These are phyloP conservation scores for Lactifluus subvellereus DNA, from an alignment of 768 basidiomycete species.

Conservation along the genomic window DNA sequence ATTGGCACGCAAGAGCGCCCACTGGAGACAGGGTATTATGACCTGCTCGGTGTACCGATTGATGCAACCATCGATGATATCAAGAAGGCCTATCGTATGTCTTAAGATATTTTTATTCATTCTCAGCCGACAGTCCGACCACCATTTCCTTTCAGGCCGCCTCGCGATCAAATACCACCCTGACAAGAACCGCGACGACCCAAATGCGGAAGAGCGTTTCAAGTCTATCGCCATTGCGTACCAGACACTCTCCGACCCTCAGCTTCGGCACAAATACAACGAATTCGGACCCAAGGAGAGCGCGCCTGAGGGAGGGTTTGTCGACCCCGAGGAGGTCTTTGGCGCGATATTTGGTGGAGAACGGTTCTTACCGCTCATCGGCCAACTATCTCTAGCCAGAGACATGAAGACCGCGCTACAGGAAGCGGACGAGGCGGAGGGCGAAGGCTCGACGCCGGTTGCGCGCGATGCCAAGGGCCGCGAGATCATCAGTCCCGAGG, in stretches of 20 bases:
- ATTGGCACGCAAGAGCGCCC: slow-evolving; percentile 87
- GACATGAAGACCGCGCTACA: slow-evolving; percentile 94
- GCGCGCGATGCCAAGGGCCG: slow-evolving; percentile 47
- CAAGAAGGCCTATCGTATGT: slow-evolving; percentile 85
- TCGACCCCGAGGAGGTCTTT: slow-evolving; percentile 75
- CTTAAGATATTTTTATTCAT: not conserved
- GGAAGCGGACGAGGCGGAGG: slow-evolving; percentile 67
- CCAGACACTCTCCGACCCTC: slow-evolving; percentile 76
- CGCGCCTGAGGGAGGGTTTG: slow-evolving; percentile 75
- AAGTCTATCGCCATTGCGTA: slow-evolving; percentile 88
- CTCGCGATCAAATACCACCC: slow-evolving; percentile 89
- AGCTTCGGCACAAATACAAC: slow-evolving; percentile 79
- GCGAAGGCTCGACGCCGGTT: slow-evolving; percentile 35
- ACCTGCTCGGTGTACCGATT: slow-evolving; percentile 69
- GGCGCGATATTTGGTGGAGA: slow-evolving; percentile 88
- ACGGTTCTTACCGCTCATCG: slow-evolving; percentile 80
- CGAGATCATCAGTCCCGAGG: slow-evolving; percentile 36
- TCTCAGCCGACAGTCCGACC: not conserved
- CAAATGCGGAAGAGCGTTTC: slow-evolving; percentile 79
- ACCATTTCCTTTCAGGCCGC: slow-evolving; percentile 43
- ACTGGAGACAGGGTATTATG: slow-evolving; percentile 87
- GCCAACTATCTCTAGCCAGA: slow-evolving; percentile 76
- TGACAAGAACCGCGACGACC: slow-evolving; percentile 89
- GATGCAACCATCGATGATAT: slow-evolving; percentile 78
- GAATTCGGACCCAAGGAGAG: slow-evolving; percentile 85